Conservation (phyloP, 257 asterid genomes). For the Avicennia marina region DNA sequence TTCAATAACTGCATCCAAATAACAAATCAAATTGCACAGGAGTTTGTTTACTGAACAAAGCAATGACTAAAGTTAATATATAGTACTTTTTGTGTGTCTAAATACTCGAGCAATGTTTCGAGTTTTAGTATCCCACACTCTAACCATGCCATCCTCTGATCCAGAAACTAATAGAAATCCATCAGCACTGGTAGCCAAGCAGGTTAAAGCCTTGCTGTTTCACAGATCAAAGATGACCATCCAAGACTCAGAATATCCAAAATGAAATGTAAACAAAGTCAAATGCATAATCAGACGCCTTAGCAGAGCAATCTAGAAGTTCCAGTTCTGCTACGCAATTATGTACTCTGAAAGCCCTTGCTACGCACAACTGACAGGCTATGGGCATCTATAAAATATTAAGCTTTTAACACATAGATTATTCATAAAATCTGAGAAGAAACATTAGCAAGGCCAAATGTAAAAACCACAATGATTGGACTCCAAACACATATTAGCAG, state of each 20-base stretch:
- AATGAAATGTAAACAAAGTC: neutral
- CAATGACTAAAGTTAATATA: neutral
- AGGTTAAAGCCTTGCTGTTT: constrained; percentile 79
- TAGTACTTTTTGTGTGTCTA: constrained; percentile 71
- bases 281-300: neutral
- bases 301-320: too few species aligned
- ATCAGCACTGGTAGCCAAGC: constrained; percentile 73
- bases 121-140: constrained; percentile 81
- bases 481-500: too few species aligned
- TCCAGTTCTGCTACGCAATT: too few species aligned
- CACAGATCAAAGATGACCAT: constrained; percentile 23
- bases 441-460: too few species aligned
- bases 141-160: constrained; percentile 86
- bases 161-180: constrained; percentile 72
- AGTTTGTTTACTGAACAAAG: neutral
- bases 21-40: too few species aligned
- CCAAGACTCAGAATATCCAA: constrained; percentile 7
- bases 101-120: constrained; percentile 56
- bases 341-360: too few species aligned
- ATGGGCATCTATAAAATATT: too few species aligned
- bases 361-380: too few species aligned
- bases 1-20: too few species aligned
- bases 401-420: too few species aligned
- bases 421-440: too few species aligned
- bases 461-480: too few species aligned